Conservation (phyloP, 257 asterid genomes). For the Salvia miltiorrhiza region DNA sequence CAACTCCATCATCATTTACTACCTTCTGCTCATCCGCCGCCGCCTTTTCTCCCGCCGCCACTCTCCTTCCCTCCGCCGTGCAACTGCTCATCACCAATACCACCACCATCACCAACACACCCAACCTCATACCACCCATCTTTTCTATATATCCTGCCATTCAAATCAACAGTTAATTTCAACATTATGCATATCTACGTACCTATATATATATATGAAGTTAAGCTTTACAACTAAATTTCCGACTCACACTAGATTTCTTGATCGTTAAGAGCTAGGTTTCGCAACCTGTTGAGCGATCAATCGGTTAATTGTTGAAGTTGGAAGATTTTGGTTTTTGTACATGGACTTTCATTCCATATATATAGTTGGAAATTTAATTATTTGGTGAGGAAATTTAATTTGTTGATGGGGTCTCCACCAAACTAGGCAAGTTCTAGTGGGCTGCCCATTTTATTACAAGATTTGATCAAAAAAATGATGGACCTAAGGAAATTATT, state of each 20-base stretch:
- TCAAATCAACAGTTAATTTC: too few species aligned
- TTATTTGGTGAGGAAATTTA: neutral
- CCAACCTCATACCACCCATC: slow-evolving; percentile 16
- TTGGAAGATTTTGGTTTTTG: neutral
- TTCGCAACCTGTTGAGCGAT: neutral
- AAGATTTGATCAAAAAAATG: slow-evolving; percentile 22
- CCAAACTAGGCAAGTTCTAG: slow-evolving; percentile 51
- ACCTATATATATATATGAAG: too few species aligned
- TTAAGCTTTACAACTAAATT: neutral
- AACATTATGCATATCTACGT: too few species aligned
- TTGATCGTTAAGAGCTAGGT: neutral
- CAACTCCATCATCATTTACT: neutral
- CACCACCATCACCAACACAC: slow-evolving; percentile 1
- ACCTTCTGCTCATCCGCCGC: neutral
- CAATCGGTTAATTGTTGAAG: neutral
- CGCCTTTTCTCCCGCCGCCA: neutral
- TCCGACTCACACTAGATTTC: neutral
- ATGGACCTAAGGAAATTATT: slow-evolving; percentile 19
- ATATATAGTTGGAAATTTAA: slow-evolving; percentile 19
- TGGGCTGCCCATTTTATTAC: slow-evolving; percentile 43
- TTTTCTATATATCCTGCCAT: neutral
- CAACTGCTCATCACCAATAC: slow-evolving; percentile 14
- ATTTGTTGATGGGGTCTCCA: slow-evolving; percentile 40
- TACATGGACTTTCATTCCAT: neutral
- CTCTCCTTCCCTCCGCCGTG: neutral